Evolutionary conservation across 805 yeast genomes (phyloP).

Genomic region (Wickerhamomyces rabaulensis): DNA sequence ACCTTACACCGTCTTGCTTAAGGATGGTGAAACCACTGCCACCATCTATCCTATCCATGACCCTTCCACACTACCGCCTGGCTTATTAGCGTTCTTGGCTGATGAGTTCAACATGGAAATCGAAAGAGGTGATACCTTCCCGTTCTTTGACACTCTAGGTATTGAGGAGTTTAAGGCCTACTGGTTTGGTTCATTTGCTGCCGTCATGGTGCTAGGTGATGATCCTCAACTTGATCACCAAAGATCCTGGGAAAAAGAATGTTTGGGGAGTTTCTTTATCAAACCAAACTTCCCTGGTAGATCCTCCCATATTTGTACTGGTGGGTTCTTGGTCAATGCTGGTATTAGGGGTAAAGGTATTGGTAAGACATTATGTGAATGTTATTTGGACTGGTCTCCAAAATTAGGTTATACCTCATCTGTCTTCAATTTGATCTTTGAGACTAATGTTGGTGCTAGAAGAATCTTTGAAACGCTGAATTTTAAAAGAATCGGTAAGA

Average conservation of each 20-base stretch:
- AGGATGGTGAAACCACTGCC: conserved; percentile 89
- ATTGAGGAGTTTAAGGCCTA: conserved; percentile 72
- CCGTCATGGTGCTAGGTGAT: conserved; percentile 76
- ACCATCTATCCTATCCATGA: conserved; percentile 83
- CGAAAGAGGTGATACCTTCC: conserved; percentile 80
- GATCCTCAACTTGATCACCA: conserved; percentile 41
- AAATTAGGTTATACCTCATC: conserved; percentile 80
- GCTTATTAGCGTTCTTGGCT: conserved; percentile 70
- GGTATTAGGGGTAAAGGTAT: conserved; percentile 91
- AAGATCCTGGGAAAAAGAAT: conserved; percentile 87
- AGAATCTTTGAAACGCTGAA: conserved; percentile 70
- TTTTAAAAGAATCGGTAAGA: conserved; percentile 73
- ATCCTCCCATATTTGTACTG: conserved; percentile 89
- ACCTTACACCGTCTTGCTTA: conserved; percentile 71
- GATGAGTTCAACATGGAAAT: conserved; percentile 94
- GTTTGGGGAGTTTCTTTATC: conserved; percentile 81
- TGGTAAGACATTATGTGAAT: conserved; percentile 78
- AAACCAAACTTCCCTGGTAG: conserved; percentile 92
- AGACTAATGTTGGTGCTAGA: conserved; percentile 79
- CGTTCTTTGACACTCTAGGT: conserved; percentile 76
- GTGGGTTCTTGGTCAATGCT: conserved; percentile 83
- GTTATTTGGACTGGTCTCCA: conserved; percentile 89
- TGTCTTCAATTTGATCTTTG: conserved; percentile 81
- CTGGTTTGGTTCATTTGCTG: conserved; percentile 88
- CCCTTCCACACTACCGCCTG: conserved; percentile 66